These are phyloP conservation scores for Poa annua DNA, from an alignment of 176 grass and related monocot genomes.

Conservation along the genomic window DNA sequence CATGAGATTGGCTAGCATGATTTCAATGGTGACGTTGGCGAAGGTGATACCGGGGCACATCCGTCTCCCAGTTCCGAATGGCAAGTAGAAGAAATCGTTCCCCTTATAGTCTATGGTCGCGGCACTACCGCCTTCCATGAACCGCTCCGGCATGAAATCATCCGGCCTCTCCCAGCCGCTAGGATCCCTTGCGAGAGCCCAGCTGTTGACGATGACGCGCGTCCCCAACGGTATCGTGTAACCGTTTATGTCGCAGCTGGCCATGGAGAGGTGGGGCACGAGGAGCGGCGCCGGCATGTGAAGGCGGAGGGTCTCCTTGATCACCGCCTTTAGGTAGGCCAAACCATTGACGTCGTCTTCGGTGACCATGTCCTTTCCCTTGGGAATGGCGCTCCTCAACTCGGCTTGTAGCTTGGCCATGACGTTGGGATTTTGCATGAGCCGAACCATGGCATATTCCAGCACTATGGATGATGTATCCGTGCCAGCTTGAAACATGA, in stretches of 20 bases:
- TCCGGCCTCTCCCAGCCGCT: conserved; percentile 7
- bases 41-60: not conserved
- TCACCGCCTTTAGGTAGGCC: not conserved
- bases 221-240: conserved; percentile 35
- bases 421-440: too few relatives aligned
- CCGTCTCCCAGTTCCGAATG: not conserved
- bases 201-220: not conserved
- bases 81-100: not conserved
- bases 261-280: conserved; percentile 39
- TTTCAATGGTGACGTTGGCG: not conserved
- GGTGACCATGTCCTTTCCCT: not conserved
- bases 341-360: not conserved
- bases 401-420: too few relatives aligned
- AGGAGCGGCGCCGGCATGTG: conserved; percentile 42
- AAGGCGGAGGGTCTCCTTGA: conserved; percentile 9
- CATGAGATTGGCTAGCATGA: conserved; percentile 9
- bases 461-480: too few relatives aligned
- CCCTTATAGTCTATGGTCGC: not conserved
- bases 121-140: not conserved
- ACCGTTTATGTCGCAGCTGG: conserved; percentile 31
- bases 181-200: conserved; percentile 30
- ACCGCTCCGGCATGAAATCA: conserved; percentile 43
- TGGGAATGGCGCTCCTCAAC: not conserved
- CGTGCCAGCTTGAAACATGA: too few relatives aligned
- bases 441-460: too few relatives aligned